phyloP scores from a whole-genome alignment of 164 flowering plant genomes.

The Protea cynaroides region DNA sequence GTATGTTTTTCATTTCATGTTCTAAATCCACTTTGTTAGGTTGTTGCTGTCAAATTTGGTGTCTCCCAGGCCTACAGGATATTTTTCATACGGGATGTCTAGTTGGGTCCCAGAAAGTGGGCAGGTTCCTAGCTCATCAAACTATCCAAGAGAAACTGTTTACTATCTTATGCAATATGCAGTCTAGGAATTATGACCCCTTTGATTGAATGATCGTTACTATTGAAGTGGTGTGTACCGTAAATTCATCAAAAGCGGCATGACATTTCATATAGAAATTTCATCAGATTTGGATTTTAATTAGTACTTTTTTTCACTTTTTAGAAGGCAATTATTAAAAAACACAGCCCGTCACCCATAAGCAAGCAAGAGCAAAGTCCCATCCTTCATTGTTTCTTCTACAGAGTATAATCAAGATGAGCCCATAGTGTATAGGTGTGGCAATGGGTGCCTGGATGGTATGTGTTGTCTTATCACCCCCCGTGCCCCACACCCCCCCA shows the following conservation, averaged over 20 bases:
- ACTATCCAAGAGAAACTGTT: neutral
- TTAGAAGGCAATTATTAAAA: too few species aligned
- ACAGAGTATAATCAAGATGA: neutral
- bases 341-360: too few species aligned
- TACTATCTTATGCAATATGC: neutral
- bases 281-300: too few species aligned
- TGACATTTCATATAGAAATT: too few species aligned
- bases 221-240: neutral
- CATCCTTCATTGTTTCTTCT: neutral
- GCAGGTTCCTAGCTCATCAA: neutral
- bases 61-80: neutral
- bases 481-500: too few species aligned
- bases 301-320: too few species aligned
- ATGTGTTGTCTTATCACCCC: too few species aligned
- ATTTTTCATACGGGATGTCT: neutral
- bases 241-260: neutral
- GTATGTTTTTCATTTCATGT: constrained; percentile 42
- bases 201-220: neutral
- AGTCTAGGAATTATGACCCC: neutral
- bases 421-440: neutral
- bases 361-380: neutral
- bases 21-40: neutral
- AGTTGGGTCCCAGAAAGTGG: neutral
- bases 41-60: constrained; percentile 5
- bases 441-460: too few species aligned